Conservation (phyloP, 495 filamentous ascomycete genomes). For the Aspergillus diversus region DNA sequence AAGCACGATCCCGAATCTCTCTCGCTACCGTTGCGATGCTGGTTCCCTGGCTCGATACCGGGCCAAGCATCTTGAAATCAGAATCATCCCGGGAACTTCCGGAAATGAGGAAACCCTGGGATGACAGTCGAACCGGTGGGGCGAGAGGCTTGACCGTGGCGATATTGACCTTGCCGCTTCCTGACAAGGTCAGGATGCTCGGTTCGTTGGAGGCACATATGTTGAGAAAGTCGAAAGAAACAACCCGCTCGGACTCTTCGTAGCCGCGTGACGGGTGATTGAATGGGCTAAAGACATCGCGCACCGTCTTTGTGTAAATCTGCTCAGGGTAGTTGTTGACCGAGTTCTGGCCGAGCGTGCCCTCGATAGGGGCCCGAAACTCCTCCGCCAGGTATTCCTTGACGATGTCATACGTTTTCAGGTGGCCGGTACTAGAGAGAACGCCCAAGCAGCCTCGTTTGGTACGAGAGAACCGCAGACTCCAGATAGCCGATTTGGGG, state of each 20-base stretch:
- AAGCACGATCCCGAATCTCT: conserved; percentile 34
- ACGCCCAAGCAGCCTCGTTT: conserved; percentile 74
- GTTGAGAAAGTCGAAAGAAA: conserved; percentile 85
- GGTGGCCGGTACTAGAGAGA: conserved; percentile 75
- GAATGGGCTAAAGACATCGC: conserved; percentile 50
- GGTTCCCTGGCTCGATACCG: conserved; percentile 34
- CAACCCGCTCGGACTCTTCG: conserved; percentile 65
- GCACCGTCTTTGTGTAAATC: conserved; percentile 52
- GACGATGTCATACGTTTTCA: conserved; percentile 72
- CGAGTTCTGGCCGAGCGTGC: conserved; percentile 45
- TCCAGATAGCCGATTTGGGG: conserved; percentile 65
- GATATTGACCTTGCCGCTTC: conserved; percentile 68
- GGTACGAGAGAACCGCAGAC: conserved; percentile 77
- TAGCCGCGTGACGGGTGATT: conserved; percentile 46
- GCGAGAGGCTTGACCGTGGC: conserved; percentile 63
- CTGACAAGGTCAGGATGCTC: conserved; percentile 67
- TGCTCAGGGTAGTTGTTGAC: conserved; percentile 45
- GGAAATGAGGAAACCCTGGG: conserved; percentile 43
- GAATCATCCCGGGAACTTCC: conserved; percentile 33
- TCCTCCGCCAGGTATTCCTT: conserved; percentile 58
- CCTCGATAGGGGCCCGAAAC: conserved; percentile 44
- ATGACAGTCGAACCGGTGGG: conserved; percentile 50
- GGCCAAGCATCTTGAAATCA: conserved; percentile 39
- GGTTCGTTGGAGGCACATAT: conserved; percentile 64
- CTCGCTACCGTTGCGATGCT: conserved; percentile 37